phyloP scores from a whole-genome alignment of 768 basidiomycete species.

The Auriscalpium microsporum region DNA sequence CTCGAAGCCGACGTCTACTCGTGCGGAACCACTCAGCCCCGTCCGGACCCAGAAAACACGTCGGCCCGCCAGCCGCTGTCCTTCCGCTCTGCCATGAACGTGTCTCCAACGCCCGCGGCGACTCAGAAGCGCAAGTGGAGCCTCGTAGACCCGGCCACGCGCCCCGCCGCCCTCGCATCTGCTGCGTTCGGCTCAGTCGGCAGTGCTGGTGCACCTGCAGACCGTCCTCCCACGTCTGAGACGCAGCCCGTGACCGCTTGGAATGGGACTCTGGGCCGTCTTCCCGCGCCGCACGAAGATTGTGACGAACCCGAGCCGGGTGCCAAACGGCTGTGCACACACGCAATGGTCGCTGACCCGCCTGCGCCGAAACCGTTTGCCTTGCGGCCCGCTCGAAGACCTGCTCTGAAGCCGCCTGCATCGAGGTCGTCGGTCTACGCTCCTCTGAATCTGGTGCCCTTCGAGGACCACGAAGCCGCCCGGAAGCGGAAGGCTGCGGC shows the following conservation, averaged over 20 bases:
- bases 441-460: no score
- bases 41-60: not conserved
- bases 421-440: no score
- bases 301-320: no score
- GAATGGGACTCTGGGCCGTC: not conserved
- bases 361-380: not conserved
- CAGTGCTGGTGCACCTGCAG: not conserved
- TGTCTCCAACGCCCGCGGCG: not conserved
- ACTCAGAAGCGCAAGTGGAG: not conserved
- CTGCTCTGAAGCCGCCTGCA: no score
- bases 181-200: not conserved
- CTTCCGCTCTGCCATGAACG: constrained; percentile 1
- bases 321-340: no score
- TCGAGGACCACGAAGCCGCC: no score
- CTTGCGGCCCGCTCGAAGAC: not conserved
- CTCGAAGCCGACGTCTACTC: constrained; percentile 15
- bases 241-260: not conserved
- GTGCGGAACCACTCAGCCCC: not conserved
- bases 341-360: not conserved
- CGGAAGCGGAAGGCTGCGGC: no score
- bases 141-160: not conserved
- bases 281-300: not conserved
- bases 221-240: not conserved
- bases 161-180: not conserved
- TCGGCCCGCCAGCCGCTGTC: constrained; percentile 7